Percentiles rank a stretch among this genome's conserved stretches.
phyloP scores from a whole-genome alignment of 2,329 filamentous ascomycete species.

The Epichloe festucae region DNA sequence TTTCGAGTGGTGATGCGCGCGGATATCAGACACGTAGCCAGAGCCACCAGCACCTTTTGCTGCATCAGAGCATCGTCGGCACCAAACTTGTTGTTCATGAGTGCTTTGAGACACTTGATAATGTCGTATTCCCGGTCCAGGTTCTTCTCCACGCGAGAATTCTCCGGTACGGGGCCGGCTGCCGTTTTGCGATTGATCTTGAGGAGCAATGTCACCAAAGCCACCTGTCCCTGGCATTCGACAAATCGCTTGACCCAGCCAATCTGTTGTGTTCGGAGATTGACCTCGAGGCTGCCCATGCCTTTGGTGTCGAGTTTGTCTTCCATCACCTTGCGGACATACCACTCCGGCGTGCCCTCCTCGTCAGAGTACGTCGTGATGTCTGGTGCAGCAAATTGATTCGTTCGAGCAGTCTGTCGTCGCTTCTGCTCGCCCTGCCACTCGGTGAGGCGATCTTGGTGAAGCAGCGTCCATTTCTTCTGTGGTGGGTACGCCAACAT shows the following conservation, averaged over 20 bases:
- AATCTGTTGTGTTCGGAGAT: conserved; percentile 88
- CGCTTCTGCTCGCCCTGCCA: conserved; percentile 91
- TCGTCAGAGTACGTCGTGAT: conserved; percentile 75
- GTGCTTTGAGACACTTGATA: conserved; percentile 87
- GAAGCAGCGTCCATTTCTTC: conserved; percentile 96
- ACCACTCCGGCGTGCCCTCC: conserved; percentile 95
- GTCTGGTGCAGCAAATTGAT: conserved; percentile 55
- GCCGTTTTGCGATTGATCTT: conserved; percentile 86
- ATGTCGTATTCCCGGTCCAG: conserved; percentile 93
- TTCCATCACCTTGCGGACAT: conserved; percentile 92
- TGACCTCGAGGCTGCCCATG: conserved; percentile 85
- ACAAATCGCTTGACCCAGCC: conserved; percentile 96
- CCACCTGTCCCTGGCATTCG: conserved; percentile 93
- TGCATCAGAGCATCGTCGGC: conserved; percentile 89
- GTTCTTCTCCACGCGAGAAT: conserved; percentile 55
- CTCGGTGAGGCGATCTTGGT: conserved; percentile 88
- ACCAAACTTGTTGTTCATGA: conserved; percentile 99
- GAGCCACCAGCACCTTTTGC: conserved; percentile 76
- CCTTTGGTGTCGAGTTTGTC: conserved; percentile 87
- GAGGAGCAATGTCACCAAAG: conserved; percentile 80
- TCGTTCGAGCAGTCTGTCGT: conserved; percentile 58
- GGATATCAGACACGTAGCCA: conserved; percentile 78
- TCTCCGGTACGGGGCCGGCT: conserved; percentile 53
- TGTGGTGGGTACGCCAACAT: conserved; percentile 90
- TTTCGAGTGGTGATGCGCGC: conserved; percentile 84